phyloP scores from a whole-genome alignment of 2,329 filamentous ascomycete species.

The Aureobasidium namibiae region DNA sequence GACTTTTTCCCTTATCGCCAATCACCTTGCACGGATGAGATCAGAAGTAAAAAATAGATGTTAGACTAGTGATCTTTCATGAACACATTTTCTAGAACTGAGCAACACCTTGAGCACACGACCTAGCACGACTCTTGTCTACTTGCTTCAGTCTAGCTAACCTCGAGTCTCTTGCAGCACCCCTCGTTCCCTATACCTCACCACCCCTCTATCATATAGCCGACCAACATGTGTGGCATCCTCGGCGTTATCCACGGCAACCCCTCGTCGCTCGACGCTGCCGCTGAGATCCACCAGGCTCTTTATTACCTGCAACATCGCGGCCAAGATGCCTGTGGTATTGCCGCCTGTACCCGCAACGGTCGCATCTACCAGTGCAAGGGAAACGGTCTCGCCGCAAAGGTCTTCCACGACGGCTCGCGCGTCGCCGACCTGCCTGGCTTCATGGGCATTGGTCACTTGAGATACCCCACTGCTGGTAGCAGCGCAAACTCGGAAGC shows the following conservation, averaged over 20 bases:
- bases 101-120: not conserved
- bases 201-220: conserved; percentile 1
- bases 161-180: conserved; percentile 5
- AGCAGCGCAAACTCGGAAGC: conserved; percentile 77
- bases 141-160: conserved; percentile 13
- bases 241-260: conserved; percentile 41
- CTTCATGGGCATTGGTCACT: conserved; percentile 77
- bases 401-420: conserved; percentile 74
- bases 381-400: conserved; percentile 78
- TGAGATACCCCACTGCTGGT: conserved; percentile 84
- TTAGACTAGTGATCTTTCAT: conserved; percentile 34
- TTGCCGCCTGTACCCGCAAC: conserved; percentile 64
- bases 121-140: not conserved
- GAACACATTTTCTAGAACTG: conserved; percentile 7
- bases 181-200: not conserved
- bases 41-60: conserved; percentile 27
- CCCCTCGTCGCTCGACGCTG: conserved; percentile 27
- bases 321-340: conserved; percentile 83
- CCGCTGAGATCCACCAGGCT: conserved; percentile 30
- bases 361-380: conserved; percentile 85
- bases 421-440: conserved; percentile 68
- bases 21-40: conserved; percentile 19
- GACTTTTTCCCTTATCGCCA: not conserved
- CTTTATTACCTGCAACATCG: conserved; percentile 45
- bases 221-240: conserved; percentile 42